Percentiles rank a stretch among this genome's conserved stretches.
phyloP scores from a whole-genome alignment of 176 grass and related monocot species.

The Avena atlantica region DNA sequence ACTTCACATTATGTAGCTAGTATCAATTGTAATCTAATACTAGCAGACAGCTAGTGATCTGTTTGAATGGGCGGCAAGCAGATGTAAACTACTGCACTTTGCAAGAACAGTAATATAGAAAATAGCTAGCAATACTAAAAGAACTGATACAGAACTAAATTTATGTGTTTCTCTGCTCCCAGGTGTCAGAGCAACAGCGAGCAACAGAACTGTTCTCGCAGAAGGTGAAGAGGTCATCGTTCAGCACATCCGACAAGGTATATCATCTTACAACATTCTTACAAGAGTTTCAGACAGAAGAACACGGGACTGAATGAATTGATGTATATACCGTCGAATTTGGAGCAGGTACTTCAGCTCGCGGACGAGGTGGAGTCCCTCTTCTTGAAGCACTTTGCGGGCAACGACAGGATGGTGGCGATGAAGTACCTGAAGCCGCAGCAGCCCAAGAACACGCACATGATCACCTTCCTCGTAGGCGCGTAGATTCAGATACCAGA shows the following conservation, averaged over 20 bases:
- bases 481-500: not conserved
- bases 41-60: not conserved
- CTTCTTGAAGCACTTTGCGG: constrained; percentile 73
- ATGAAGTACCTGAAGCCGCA: constrained; percentile 91
- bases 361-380: constrained; percentile 86
- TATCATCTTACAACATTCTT: constrained; percentile 14
- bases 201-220: constrained; percentile 55
- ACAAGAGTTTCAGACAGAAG: not conserved
- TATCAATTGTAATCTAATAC: not conserved
- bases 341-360: constrained; percentile 72
- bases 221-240: constrained; percentile 82
- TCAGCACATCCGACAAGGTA: constrained; percentile 98
- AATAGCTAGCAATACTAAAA: no score
- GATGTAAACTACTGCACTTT: not conserved
- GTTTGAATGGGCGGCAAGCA: not conserved
- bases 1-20: not conserved
- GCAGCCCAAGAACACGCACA: constrained; percentile 73
- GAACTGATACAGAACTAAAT: not conserved
- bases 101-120: not conserved
- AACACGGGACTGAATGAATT: not conserved
- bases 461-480: constrained; percentile 92
- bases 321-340: not conserved
- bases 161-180: not conserved
- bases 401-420: constrained; percentile 78
- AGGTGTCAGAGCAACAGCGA: constrained; percentile 83